These are phyloP conservation scores for Melastoma candidum DNA, from an alignment of 441 rosid genomes.

Conservation along the genomic window DNA sequence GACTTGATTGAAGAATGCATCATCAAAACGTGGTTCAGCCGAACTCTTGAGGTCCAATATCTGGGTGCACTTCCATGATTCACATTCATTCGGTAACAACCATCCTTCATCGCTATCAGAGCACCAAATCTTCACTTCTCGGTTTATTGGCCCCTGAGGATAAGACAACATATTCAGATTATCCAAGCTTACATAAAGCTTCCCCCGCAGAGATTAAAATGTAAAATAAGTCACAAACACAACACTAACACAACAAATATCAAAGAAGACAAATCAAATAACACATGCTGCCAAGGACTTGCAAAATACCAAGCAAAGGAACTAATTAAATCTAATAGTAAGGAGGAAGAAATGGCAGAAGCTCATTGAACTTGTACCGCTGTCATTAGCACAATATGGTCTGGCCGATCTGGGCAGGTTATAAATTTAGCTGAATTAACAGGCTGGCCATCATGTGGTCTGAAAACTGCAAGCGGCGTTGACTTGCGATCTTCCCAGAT, in stretches of 20 bases:
- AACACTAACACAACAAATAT: too few species aligned
- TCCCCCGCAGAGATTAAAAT: too few species aligned
- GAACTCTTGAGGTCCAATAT: constrained; percentile 70
- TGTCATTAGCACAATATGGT: constrained; percentile 77
- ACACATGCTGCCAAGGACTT: neutral
- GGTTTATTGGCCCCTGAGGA: constrained; percentile 66
- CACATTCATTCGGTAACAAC: constrained; percentile 63
- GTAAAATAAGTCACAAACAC: too few species aligned
- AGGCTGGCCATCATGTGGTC: constrained; percentile 80
- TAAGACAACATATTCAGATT: too few species aligned
- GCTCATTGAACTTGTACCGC: constrained; percentile 33
- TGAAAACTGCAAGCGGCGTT: constrained; percentile 55
- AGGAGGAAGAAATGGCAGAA: constrained; percentile 2
- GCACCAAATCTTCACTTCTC: constrained; percentile 82
- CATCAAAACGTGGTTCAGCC: constrained; percentile 42
- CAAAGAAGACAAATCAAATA: constrained; percentile 6
- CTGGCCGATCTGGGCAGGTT: constrained; percentile 67
- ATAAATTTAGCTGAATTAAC: constrained; percentile 71
- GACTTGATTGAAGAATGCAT: constrained; percentile 81
- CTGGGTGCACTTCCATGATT: constrained; percentile 75
- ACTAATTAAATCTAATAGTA: neutral
- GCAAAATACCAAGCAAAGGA: neutral
- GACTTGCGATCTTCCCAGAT: constrained; percentile 85
- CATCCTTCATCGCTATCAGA: constrained; percentile 77
- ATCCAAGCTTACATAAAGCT: too few species aligned